Evolutionary conservation across 805 yeast species (phyloP), one percentile per base, ranked within the genome.

Genomic region (Starmerella apis): DNA sequence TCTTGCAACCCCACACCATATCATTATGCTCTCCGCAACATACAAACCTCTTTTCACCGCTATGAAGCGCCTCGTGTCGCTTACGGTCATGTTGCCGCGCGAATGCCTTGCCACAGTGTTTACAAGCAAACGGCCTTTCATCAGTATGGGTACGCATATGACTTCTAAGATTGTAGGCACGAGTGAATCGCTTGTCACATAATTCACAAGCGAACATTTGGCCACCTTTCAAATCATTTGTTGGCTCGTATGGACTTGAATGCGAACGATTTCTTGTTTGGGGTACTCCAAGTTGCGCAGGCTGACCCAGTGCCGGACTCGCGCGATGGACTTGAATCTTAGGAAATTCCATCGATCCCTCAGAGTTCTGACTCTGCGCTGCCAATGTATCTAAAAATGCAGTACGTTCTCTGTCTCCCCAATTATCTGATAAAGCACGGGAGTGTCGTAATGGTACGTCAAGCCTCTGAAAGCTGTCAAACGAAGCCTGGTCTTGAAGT

Each of bases 81-180:
- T 80, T 80, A 48, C 81, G 72, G 63, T 83, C 92, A 60, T 83
- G 90, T 49, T 80, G 78, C 19, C 92, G 70, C 2, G 90, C 87
- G 71, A 83, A 83, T 9, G 79, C 75, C 61, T 80, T 78, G 18
- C 74, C 69, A 63, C 92, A 83, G 48, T 71, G 70, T 18, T 74
- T 65, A 62, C 92, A 83, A 42, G 73, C 72, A 66, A 70, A 82
- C 5, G 92, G 92, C 50, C 81, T 76, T 45, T 80, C 88, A 43
- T 75, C 72, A 4, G 86, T 79, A 63, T 83, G 98, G 0, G 97
- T 90, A 51, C 96, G 71, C 61, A 84, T 69, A 67, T 90, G 98
- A 0, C 95, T 85, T 58, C 90, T 86, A 57, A 90, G 71, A 63
- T 92, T 92, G 65, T 92, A 92, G 0, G 96, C 95, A 49, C 97